Evolutionary conservation across 2,329 filamentous ascomycete species (phyloP).

Genomic region (Penicillium sp.): DNA sequence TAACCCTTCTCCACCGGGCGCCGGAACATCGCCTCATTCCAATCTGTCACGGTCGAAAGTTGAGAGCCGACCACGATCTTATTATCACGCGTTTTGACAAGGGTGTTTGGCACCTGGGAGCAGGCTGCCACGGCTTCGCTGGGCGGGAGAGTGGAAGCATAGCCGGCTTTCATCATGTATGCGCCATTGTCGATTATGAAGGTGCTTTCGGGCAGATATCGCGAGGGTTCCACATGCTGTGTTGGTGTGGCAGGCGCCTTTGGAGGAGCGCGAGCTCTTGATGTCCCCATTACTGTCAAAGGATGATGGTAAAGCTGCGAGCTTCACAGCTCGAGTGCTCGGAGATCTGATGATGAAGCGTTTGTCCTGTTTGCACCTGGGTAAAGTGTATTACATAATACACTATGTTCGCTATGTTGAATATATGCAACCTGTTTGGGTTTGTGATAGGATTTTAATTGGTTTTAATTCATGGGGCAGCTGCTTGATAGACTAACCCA

Average conservation of each 20-base stretch:
- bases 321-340: constrained; percentile 10
- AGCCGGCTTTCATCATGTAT: constrained; percentile 87
- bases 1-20: constrained; percentile 93
- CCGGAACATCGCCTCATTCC: constrained; percentile 83
- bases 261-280: constrained; percentile 39
- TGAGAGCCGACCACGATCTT: constrained; percentile 80
- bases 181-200: constrained; percentile 94
- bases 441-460: too few species aligned
- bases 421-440: too few species aligned
- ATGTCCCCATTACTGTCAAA: constrained; percentile 30
- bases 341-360: constrained; percentile 9
- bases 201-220: constrained; percentile 61
- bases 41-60: constrained; percentile 75
- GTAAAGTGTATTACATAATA: neutral
- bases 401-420: neutral
- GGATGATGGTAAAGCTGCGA: constrained; percentile 1
- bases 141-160: constrained; percentile 53
- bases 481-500: too few species aligned
- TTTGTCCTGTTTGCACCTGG: constrained; percentile 19
- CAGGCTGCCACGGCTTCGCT: constrained; percentile 53
- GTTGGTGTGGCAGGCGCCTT: constrained; percentile 55
- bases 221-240: constrained; percentile 40
- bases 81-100: constrained; percentile 78
- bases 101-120: constrained; percentile 79
- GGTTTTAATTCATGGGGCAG: too few species aligned